These are phyloP conservation scores for Cyberlindnera mississippiensis DNA, from an alignment of 805 yeast genomes.

Conservation along the genomic window DNA sequence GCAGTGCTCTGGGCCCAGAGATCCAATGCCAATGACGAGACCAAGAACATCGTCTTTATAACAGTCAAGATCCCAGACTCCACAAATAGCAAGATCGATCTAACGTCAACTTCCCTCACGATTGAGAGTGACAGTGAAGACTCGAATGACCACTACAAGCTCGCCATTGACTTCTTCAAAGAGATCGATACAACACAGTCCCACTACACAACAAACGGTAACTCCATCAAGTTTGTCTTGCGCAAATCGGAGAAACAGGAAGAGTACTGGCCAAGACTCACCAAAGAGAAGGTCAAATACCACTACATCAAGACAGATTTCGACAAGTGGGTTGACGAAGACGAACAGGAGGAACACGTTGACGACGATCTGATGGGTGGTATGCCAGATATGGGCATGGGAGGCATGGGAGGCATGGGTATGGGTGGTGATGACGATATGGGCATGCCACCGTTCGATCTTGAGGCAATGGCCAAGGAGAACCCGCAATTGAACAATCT, in stretches of 20 bases:
- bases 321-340: slow-evolving; percentile 98
- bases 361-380: slow-evolving; percentile 30
- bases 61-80: slow-evolving; percentile 76
- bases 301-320: slow-evolving; percentile 90
- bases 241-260: slow-evolving; percentile 63
- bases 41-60: slow-evolving; percentile 70
- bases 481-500: slow-evolving; percentile 19
- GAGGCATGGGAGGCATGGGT: slow-evolving; percentile 28
- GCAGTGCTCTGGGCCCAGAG: slow-evolving; percentile 94
- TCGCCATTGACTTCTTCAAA: slow-evolving; percentile 70
- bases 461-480: slow-evolving; percentile 12
- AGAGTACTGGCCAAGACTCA: slow-evolving; percentile 95
- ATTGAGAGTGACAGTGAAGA: slow-evolving; percentile 50
- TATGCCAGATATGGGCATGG: slow-evolving; percentile 26
- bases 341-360: slow-evolving; percentile 65
- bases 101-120: slow-evolving; percentile 52
- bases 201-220: slow-evolving; percentile 50
- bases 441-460: slow-evolving; percentile 15
- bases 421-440: slow-evolving; percentile 26
- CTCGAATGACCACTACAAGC: slow-evolving; percentile 45
- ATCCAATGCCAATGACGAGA: slow-evolving; percentile 65
- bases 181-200: slow-evolving; percentile 69
- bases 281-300: slow-evolving; percentile 76
- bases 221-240: slow-evolving; percentile 55
- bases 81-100: slow-evolving; percentile 52